A percentile compares a stretch with the other conserved stretches of the same genome.
phyloP scores from a whole-genome alignment of 495 filamentous ascomycete species.

The Neurospora sublineolata region DNA sequence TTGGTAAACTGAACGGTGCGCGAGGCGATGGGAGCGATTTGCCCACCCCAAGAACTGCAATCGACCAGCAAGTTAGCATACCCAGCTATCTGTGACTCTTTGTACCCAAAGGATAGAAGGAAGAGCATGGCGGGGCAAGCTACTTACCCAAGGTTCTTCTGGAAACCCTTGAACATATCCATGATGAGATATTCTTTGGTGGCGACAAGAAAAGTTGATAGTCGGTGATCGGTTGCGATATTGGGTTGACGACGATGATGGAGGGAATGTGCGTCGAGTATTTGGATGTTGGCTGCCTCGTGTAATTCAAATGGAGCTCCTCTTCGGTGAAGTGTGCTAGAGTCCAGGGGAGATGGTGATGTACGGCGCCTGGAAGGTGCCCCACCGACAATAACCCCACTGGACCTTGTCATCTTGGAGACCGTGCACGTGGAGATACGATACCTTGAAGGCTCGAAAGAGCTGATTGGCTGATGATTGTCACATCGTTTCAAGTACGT shows the following conservation, averaged over 20 bases:
- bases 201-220: neutral
- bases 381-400: constrained; percentile 1
- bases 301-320: neutral
- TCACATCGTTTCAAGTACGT: neutral
- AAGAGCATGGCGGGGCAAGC: neutral
- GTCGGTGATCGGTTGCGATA: neutral
- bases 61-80: neutral
- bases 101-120: neutral
- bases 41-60: constrained; percentile 33
- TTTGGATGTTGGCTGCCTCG: neutral
- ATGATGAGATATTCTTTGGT: constrained; percentile 6
- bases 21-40: constrained; percentile 79
- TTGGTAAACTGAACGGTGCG: constrained; percentile 94
- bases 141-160: constrained; percentile 22
- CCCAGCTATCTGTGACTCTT: neutral
- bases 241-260: neutral
- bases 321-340: neutral
- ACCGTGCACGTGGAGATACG: neutral
- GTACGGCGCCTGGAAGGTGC: neutral
- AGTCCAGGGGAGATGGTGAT: neutral
- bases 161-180: constrained; percentile 26
- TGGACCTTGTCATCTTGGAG: constrained; percentile 4
- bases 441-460: neutral
- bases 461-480: neutral
- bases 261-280: constrained; percentile 1